These are phyloP conservation scores for Planoprotostelium fungivorum DNA, from an alignment of 78 protist species.

Conservation along the genomic window DNA sequence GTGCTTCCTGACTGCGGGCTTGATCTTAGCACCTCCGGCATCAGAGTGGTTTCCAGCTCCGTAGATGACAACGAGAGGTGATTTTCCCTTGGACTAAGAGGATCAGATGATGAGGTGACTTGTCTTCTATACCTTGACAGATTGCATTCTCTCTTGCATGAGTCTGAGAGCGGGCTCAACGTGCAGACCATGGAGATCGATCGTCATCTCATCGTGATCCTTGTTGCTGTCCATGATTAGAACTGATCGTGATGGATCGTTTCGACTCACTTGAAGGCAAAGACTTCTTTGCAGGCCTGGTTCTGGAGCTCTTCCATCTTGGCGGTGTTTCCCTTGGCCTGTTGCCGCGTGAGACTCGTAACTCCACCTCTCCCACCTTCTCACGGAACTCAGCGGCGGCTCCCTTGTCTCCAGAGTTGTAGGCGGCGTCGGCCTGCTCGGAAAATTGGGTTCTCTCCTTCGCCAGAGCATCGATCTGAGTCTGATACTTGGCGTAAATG, in stretches of 20 bases:
- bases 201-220: slow-evolving; percentile 31
- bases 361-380: neutral
- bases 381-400: slow-evolving; percentile 27
- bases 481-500: slow-evolving; percentile 38
- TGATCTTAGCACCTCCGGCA: slow-evolving; percentile 52
- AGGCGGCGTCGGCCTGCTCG: slow-evolving; percentile 35
- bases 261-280: slow-evolving; percentile 26
- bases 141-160: slow-evolving; percentile 27
- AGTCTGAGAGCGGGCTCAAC: slow-evolving; percentile 21
- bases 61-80: slow-evolving; percentile 22
- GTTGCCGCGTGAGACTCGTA: neutral
- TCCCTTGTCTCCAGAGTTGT: slow-evolving; percentile 32
- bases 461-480: slow-evolving; percentile 22
- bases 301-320: slow-evolving; percentile 33
- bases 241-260: neutral
- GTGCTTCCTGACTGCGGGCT: slow-evolving; percentile 33
- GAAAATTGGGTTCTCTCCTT: slow-evolving; percentile 18
- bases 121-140: no score
- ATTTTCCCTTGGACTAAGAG: slow-evolving; percentile 29
- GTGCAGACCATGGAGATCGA: slow-evolving; percentile 50
- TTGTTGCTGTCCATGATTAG: slow-evolving; percentile 14
- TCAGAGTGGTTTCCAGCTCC: slow-evolving; percentile 66
- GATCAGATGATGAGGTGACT: no score
- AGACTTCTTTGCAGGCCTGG: slow-evolving; percentile 16
- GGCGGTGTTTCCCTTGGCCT: slow-evolving; percentile 18